phyloP scores from a whole-genome alignment of 2,329 filamentous ascomycete species.

The Aotearoamyces nothofagi region DNA sequence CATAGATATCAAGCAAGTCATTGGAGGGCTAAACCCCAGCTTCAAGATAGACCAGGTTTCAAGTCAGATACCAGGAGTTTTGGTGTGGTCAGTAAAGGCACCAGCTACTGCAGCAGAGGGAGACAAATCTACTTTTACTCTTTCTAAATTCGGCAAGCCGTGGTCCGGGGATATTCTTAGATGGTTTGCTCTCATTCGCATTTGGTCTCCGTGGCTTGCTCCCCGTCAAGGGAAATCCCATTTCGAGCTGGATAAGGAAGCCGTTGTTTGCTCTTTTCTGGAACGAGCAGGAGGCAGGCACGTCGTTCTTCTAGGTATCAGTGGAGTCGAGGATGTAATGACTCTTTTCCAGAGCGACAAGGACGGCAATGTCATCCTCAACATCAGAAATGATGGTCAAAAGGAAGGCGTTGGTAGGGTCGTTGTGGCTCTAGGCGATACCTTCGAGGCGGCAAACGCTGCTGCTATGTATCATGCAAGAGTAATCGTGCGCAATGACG shows the following conservation, averaged over 20 bases:
- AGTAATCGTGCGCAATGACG: conserved; percentile 35
- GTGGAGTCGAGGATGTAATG: conserved; percentile 55
- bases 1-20: conserved; percentile 26
- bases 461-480: conserved; percentile 83
- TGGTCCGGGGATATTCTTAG: conserved; percentile 23
- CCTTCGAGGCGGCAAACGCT: conserved; percentile 62
- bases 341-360: conserved; percentile 52
- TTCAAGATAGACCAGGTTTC: conserved; percentile 36
- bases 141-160: conserved; percentile 17
- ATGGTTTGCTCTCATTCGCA: conserved; percentile 70
- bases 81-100: conserved; percentile 53
- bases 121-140: conserved; percentile 38
- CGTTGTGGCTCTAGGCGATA: conserved; percentile 54
- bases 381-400: conserved; percentile 52
- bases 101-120: conserved; percentile 38
- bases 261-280: conserved; percentile 64
- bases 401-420: conserved; percentile 40
- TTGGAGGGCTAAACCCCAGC: conserved; percentile 39
- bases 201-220: conserved; percentile 74
- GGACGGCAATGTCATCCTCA: conserved; percentile 50
- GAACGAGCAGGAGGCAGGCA: conserved; percentile 55
- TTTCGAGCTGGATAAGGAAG: conserved; percentile 63
- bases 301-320: conserved; percentile 64
- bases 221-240: conserved; percentile 63
- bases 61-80: conserved; percentile 53